Evolutionary conservation across 2,329 filamentous ascomycete species (phyloP), one percentile per base, ranked within the genome.

Genomic region (Phialocephala sp.): DNA sequence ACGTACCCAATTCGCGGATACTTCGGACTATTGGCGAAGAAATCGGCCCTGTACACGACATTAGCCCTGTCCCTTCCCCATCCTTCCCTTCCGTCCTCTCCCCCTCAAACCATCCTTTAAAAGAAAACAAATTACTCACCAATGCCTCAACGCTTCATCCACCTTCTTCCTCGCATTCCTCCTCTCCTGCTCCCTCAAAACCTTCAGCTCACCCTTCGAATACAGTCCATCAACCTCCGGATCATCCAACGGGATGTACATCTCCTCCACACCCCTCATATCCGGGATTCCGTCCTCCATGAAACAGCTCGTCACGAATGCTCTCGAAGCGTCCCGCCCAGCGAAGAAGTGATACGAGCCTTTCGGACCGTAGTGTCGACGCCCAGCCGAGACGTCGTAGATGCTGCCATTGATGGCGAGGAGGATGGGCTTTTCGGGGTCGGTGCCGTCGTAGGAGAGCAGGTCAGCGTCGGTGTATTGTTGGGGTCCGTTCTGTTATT

Each of bases 241-340:
- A 73, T 89, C 83, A 76, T 90, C 87, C 39, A 87, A 72, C 1
- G 88, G 88, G 9, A 94, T 76, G 79, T 88, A 98, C 86, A 96
- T 95, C 69, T 89, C 85, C 80, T 98, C 95, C 4, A 92, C 90
- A 55, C 95, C 95, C 67, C 91, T 87, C 77, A 97, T 81, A 80
- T 99, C 95, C 3, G 91, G 85, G 1, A 89, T 95, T 37, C 89
- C 83, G 82, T 99, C 95, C 9, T 65, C 69, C 45, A 87, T 82
- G 80, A 99, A 99, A 79, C 95, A 99, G 20, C 92, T 93, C 1
- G 95, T 98, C 11, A 99, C 89, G 78, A 93, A 99, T 22, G 90
- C 93, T 58, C 95, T 90, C 15, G 91, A 88, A 39, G 94, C 94
- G 79, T 99, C 95, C 68, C 85, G 85, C 67, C 94, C 95, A 0